Evolutionary conservation across 345 rosid genomes (phyloP), one percentile per base, ranked within the genome.

Genomic region (Noccaea caerulescens): DNA sequence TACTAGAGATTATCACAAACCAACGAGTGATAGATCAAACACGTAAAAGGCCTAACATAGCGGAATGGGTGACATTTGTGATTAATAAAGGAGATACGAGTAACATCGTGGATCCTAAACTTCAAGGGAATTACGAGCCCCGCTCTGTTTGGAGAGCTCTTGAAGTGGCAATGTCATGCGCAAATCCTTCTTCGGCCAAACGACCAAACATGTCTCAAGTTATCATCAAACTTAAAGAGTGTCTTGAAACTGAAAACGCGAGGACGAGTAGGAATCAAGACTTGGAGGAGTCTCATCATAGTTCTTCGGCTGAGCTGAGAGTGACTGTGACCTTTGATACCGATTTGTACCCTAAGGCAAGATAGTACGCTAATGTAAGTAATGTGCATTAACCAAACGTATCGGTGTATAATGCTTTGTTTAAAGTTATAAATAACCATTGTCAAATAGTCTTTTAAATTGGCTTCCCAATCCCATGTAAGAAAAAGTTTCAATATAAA

Each of bases 1-100:
- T 87, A 0, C 18, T 84, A 6, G 84, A 84, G 77, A 62, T 83
- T 6, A 77, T 84, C 43, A 87, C 87, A 7, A 81, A 84, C 4
- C 74, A 50, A 43, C 70, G 72, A 2, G 84, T 80, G 10, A 57
- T 81, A 13, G 73, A 68, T 2, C 71, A 65, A 47, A 59, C 54
- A 7, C 69, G 50, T 14, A 64, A 67, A 3, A 54, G 6, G 11
- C 41, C 63, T 12, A 80, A 68, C 61, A 75, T 87, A 38, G 55
- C 61, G 7, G 49, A 73, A 18, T 83, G 87, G 84, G 72, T 76
- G 0, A 50, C 37, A 12, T 76, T 34, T 27, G 47, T 67, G 57
- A 25, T 82, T 0, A 73, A 51, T 0, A 62, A 23, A 16, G 86
- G 86, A 4, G 86, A 83, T 55, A 64, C 77, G 5, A 66, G 34